Base-by-base conservation (phyloP, 345 rosid genomes). In the Chamaenerion angustifolium region DNA sequence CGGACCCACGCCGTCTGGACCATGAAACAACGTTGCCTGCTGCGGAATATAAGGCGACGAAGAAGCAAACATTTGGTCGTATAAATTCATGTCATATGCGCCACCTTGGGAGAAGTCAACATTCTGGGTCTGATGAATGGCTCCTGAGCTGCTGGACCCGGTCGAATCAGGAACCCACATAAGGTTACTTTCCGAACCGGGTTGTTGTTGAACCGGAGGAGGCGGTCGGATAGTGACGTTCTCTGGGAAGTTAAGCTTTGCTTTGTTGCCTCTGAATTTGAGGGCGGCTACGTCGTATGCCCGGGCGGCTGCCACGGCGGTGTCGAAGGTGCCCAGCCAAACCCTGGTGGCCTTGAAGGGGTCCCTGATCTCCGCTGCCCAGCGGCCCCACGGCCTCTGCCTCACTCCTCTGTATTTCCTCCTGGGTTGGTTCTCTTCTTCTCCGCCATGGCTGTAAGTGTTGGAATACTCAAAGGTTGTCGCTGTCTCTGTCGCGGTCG, bases 341-440 rank as follows among this genome's bases (percentile, higher is more conserved):
- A 89, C 97, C 56, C 97, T 72, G 18, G 84, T 81, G 0, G 97
- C 97, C 63, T 81, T 89, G 58, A 80, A 57, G 0, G 97, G 97
- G 58, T 89, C 97, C 49, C 97, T 67, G 46, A 89, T 89, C 72
- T 89, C 97, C 4, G 97, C 97, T 1, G 97, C 97, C 95, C 95
- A 89, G 56, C 83, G 85, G 0, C 95, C 95, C 97, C 97, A 88
- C 0, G 97, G 97, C 64, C 97, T 71, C 57, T 82, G 95, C 59
- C 97, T 76, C 43, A 89, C 94, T 50, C 97, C 97, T 35, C 97
- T 77, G 65, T 89, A 89, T 69, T 66, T 79, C 49, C 95, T 73
- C 27, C 72, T 56, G 16, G 78, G 73, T 58, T 72, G 48, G 16
- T 3, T 15, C 7, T 41, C 56, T 12, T 45, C 40, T 56, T 18